These are phyloP conservation scores for Capsicum chinense DNA, from an alignment of 257 asterid genomes.

Conservation along the genomic window DNA sequence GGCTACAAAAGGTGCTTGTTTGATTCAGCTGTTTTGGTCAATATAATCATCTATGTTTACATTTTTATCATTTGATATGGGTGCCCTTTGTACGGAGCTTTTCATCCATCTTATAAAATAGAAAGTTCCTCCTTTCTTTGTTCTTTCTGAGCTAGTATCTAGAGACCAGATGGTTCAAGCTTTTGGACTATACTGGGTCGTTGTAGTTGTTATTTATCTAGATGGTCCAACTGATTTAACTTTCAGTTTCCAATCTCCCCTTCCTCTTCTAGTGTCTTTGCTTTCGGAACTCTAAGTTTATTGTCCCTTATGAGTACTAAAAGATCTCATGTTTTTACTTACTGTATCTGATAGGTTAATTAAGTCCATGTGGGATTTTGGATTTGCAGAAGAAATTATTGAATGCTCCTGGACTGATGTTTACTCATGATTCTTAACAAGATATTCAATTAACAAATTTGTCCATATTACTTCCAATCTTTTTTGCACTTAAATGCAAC, in stretches of 20 bases:
- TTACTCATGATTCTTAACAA: neutral
- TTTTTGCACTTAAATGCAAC: neutral
- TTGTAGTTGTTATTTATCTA: too few species aligned
- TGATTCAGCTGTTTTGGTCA: slow-evolving; percentile 16
- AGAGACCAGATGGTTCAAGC: neutral
- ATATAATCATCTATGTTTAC: slow-evolving; percentile 1
- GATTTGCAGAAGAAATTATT: neutral
- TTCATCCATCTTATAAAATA: slow-evolving; percentile 4
- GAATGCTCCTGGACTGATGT: slow-evolving; percentile 9
- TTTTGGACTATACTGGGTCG: too few species aligned
- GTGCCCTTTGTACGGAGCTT: neutral
- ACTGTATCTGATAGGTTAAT: neutral
- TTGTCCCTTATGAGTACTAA: neutral
- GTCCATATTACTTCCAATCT: neutral
- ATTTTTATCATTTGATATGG: neutral
- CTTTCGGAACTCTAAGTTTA: neutral
- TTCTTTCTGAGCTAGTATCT: slow-evolving; percentile 13
- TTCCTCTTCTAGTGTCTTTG: neutral
- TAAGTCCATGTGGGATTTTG: neutral
- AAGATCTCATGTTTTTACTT: neutral
- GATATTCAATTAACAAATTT: neutral
- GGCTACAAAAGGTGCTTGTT: slow-evolving; percentile 80
- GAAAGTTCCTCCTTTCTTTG: neutral
- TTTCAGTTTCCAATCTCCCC: neutral
- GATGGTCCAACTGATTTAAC: neutral